Evolutionary conservation across 768 basidiomycete genomes (phyloP).

Genomic region (Chalciporus piperatus): DNA sequence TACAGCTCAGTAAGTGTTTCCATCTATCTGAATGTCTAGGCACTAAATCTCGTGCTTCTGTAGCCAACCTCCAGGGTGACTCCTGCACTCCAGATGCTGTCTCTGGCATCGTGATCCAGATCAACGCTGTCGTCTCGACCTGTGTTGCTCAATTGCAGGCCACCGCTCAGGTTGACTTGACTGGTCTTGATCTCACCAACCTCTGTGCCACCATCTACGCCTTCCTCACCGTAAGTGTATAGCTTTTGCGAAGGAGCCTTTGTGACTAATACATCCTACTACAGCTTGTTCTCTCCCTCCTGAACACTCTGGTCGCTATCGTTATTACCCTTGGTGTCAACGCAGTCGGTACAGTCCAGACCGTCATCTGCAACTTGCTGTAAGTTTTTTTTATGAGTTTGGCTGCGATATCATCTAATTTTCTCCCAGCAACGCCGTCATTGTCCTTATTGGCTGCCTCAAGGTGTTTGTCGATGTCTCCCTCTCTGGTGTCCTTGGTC

Average conservation of each 20-base stretch:
- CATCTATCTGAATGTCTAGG: neutral
- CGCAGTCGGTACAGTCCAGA: constrained; percentile 5
- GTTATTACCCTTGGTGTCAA: neutral
- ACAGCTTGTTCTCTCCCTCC: constrained; percentile 4
- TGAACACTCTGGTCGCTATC: constrained; percentile 7
- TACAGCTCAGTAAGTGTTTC: constrained; percentile 2
- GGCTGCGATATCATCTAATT: neutral
- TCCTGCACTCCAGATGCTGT: constrained; percentile 9
- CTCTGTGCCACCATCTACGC: constrained; percentile 5
- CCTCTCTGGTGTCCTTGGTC: constrained; percentile 5
- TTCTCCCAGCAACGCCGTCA: neutral
- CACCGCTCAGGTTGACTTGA: constrained; percentile 1
- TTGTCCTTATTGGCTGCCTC: constrained; percentile 11
- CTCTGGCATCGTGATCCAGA: constrained; percentile 7
- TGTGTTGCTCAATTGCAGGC: constrained; percentile 12
- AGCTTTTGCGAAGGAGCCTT: no score
- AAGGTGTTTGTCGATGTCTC: constrained; percentile 3
- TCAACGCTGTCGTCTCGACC: constrained; percentile 6
- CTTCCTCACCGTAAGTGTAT: constrained; percentile 3
- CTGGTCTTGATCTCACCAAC: constrained; percentile 6
- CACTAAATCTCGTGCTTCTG: neutral
- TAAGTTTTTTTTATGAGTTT: constrained; percentile 3
- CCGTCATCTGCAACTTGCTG: constrained; percentile 9
- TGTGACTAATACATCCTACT: neutral
- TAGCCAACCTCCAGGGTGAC: constrained; percentile 2